These are phyloP conservation scores for Musa troglodytarum DNA, from an alignment of 176 grass and related monocot species.

Conservation along the genomic window DNA sequence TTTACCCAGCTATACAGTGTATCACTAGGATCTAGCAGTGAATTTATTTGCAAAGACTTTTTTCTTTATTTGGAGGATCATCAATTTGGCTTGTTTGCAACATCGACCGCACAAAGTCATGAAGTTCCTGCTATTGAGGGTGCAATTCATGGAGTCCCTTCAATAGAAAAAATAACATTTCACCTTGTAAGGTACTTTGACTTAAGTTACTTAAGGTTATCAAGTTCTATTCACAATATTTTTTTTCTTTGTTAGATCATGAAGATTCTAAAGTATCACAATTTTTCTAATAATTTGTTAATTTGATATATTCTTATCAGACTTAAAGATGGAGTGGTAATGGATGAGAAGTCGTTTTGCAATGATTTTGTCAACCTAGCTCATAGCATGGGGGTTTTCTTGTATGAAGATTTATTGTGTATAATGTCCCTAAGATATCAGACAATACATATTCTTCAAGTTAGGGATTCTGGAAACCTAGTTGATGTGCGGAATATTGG, in stretches of 20 bases:
- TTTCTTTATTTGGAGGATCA: conserved; percentile 67
- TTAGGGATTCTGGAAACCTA: conserved; percentile 75
- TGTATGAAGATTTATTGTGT: conserved; percentile 94
- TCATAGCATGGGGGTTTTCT: conserved; percentile 81
- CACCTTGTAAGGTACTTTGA: conserved; percentile 78
- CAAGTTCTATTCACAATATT: neutral
- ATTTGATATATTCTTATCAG: conserved; percentile 41
- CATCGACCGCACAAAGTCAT: conserved; percentile 65
- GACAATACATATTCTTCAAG: conserved; percentile 92
- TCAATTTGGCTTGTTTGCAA: conserved; percentile 77
- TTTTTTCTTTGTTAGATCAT: neutral
- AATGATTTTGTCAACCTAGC: conserved; percentile 92
- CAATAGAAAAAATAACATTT: conserved; percentile 89
- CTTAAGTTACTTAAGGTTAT: neutral
- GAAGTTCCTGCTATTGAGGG: conserved; percentile 44
- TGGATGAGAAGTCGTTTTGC: conserved; percentile 77
- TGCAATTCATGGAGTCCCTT: conserved; percentile 75
- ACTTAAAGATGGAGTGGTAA: conserved; percentile 65
- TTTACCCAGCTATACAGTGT: conserved; percentile 73
- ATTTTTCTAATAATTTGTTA: conserved; percentile 22
- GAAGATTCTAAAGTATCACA: neutral
- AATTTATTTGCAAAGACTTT: conserved; percentile 88
- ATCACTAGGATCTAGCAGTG: conserved; percentile 62
- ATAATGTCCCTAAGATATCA: conserved; percentile 85
- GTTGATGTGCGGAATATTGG: conserved; percentile 89